Percentiles rank a stretch among this genome's conserved stretches.
These are phyloP conservation scores for Cynara cardunculus DNA, from an alignment of 129 eudicot species.

Conservation along the genomic window DNA sequence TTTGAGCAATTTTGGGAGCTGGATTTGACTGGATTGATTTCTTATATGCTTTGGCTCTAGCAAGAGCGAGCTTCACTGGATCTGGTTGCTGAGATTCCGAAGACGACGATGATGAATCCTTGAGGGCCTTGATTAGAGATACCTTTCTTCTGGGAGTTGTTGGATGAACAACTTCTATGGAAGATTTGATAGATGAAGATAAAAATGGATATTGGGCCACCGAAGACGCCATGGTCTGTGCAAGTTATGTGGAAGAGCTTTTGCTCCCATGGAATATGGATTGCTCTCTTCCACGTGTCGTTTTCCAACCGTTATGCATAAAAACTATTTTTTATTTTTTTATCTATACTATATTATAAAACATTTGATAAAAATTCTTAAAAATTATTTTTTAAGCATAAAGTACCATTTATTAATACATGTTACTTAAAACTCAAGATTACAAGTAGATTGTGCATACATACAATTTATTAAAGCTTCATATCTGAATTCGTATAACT, in stretches of 20 bases:
- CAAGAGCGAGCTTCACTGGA: conserved; percentile 67
- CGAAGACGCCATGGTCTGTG: conserved; percentile 31
- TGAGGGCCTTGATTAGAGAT: conserved; percentile 26
- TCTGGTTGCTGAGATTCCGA: conserved; percentile 35
- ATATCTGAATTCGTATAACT: too few relatives aligned
- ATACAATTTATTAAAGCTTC: too few relatives aligned
- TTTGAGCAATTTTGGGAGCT: conserved; percentile 28
- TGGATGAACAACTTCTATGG: conserved; percentile 25
- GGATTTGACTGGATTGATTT: conserved; percentile 30
- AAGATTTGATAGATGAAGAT: conserved; percentile 28
- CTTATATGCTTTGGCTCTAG: conserved; percentile 64
- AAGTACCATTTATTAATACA: too few relatives aligned
- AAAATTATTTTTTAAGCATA: too few relatives aligned
- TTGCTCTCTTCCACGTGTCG: conserved; percentile 23
- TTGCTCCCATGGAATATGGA: conserved; percentile 22
- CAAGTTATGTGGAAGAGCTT: background rate
- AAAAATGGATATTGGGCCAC: conserved; percentile 45
- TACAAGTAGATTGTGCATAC: too few relatives aligned
- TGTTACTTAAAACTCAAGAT: too few relatives aligned
- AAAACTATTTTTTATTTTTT: too few relatives aligned
- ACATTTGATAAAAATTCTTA: too few relatives aligned
- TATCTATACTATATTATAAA: too few relatives aligned
- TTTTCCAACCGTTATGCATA: background rate
- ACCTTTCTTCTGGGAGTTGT: conserved; percentile 26
- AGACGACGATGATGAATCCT: conserved; percentile 36